Base-by-base conservation (phyloP, 2,329 filamentous ascomycete species). In the Conoideocrella luteorostrata region DNA sequence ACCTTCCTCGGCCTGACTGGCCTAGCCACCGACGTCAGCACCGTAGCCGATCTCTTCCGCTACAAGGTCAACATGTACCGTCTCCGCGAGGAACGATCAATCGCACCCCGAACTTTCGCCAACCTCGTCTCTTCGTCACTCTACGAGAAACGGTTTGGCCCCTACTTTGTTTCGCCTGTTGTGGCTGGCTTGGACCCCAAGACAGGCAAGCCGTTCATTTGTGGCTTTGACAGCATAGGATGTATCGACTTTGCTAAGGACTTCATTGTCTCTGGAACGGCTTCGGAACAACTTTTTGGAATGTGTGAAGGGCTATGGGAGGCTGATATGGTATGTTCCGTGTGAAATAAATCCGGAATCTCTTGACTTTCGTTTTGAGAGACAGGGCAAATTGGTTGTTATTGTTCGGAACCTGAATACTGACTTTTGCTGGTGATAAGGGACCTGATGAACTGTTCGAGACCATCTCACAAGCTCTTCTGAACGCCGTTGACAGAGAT, bases 21-120 rank as follows among this genome's bases (percentile, higher is more conserved):
- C 44, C 86, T 98, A 41, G 93, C 93, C 49, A 98, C 93, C 57
- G 93, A 98, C 66, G 89, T 98, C 52, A 80, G 80, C 52, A 97
- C 91, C 56, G 91, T 98, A 56, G 86, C 84, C 58, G 91, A 98
- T 71, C 84, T 97, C 55, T 95, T 98, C 80, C 89, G 93, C 63
- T 97, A 95, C 82, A 98, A 98, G 78, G 88, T 95, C 68, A 98
- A 98, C 80, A 94, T 98, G 87, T 98, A 98, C 80, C 87, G 93
- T 53, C 81, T 98, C 61, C 88, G 93, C 61, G 93, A 98, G 77
- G 93, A 98, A 77, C 89, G 93, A 63, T 79, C 89, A 74, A 97
- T 98, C 69, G 84, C 87, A 44, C 93, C 93, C 36, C 80, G 86
- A 65, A 98, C 93, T 47, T 89, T 98, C 71, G 90, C 93, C 67